phyloP scores from a whole-genome alignment of 1,284 basidiomycete genomes.

The Pseudozyma thailandica region DNA sequence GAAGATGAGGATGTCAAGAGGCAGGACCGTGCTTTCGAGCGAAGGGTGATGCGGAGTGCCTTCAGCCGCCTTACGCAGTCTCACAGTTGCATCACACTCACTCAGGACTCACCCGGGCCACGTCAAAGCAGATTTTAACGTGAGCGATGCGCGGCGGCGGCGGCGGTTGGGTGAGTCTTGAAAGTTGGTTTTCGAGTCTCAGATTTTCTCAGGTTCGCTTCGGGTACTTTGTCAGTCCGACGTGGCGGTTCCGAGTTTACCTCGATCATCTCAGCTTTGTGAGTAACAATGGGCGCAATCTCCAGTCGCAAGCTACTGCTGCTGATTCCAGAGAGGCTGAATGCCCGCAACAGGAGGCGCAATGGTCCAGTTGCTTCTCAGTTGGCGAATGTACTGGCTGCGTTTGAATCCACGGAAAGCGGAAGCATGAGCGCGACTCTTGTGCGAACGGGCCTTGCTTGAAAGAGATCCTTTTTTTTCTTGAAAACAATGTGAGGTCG shows the following conservation, averaged over 20 bases:
- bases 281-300: too few species aligned
- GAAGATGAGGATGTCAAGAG: too few species aligned
- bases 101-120: slow-evolving; percentile 4
- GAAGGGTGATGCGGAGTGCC: neutral
- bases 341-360: too few species aligned
- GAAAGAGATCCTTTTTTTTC: neutral
- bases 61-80: too few species aligned
- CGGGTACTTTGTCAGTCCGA: slow-evolving; percentile 6
- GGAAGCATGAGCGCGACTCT: neutral
- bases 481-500: neutral
- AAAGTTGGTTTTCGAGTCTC: neutral
- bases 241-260: slow-evolving; percentile 19
- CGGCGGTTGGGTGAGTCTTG: neutral
- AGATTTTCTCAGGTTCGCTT: neutral
- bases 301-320: too few species aligned
- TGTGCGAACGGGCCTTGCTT: slow-evolving; percentile 2
- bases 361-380: too few species aligned
- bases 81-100: neutral
- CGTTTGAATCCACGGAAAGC: too few species aligned
- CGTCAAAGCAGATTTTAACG: slow-evolving; percentile 13
- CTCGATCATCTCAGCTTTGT: neutral
- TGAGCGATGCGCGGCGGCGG: neutral
- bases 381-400: too few species aligned
- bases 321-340: neutral
- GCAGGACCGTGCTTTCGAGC: neutral